Percentiles rank a stretch among this genome's conserved stretches.
Evolutionary conservation across 75 land plant genomes (phyloP).

Genomic region (Isoetes taiwanensis): DNA sequence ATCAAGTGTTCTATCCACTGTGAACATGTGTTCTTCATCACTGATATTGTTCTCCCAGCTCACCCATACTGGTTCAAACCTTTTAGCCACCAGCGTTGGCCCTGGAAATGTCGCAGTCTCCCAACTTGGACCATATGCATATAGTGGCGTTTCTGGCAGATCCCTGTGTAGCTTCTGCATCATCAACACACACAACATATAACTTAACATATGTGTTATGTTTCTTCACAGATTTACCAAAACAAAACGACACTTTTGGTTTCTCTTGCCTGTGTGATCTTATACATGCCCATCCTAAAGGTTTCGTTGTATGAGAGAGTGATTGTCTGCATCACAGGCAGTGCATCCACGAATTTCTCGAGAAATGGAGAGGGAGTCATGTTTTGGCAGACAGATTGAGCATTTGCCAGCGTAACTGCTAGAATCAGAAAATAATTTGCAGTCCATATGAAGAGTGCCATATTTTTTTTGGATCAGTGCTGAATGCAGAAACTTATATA

Average conservation of each 20-base stretch:
- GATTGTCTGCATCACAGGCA: background rate
- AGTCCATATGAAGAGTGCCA: no score
- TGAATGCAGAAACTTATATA: no score
- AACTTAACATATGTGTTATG: no score
- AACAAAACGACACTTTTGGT: no score
- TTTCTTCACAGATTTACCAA: no score
- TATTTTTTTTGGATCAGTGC: no score
- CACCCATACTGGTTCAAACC: background rate
- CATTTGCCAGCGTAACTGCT: no score
- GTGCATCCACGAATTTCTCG: background rate
- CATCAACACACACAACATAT: no score
- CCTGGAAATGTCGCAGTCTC: background rate
- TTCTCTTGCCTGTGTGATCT: background rate
- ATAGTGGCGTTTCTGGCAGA: background rate
- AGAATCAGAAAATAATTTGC: no score
- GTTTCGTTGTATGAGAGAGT: background rate
- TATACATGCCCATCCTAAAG: background rate
- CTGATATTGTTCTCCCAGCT: background rate
- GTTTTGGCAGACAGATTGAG: background rate
- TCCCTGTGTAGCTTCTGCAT: conserved; percentile 6
- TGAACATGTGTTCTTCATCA: background rate
- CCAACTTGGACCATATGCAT: background rate
- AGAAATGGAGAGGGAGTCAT: background rate
- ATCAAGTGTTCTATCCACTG: background rate
- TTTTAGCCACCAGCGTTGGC: background rate